Evolutionary conservation across 192 early-diverging fungal genomes (phyloP).

Genomic region (Coemansia sp.): DNA sequence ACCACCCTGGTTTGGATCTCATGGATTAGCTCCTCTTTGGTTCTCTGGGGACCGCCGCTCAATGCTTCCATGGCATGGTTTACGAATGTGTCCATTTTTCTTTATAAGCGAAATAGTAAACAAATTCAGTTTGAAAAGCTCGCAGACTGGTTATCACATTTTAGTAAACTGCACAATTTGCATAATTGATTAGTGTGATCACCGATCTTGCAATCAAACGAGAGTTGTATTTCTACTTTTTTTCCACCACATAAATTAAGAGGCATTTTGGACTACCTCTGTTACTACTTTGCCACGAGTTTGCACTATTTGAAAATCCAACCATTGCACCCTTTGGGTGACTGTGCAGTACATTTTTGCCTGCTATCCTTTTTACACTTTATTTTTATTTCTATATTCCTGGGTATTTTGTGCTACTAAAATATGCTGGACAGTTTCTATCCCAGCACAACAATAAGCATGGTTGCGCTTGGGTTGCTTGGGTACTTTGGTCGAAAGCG

Average conservation of each 20-base stretch:
- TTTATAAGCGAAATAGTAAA: no score
- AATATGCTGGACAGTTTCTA: constrained; percentile 24
- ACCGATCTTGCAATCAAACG: no score
- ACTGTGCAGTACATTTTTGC: background rate
- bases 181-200: no score
- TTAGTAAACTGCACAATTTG: no score
- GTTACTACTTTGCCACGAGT: background rate
- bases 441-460: constrained; percentile 22
- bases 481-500: constrained; percentile 16
- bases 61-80: no score
- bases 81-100: no score
- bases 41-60: constrained; percentile 6
- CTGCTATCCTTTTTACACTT: background rate
- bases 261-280: background rate
- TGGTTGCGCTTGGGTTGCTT: constrained; percentile 21
- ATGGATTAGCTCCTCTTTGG: constrained; percentile 76
- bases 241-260: background rate
- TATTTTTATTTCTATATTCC: background rate
- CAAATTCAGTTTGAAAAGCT: no score
- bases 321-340: background rate
- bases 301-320: background rate
- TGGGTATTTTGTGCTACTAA: background rate
- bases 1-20: constrained; percentile 81
- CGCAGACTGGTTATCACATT: no score
- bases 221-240: background rate